These are phyloP conservation scores for Microbotryum saponariae DNA, from an alignment of 1,284 basidiomycete species.

Conservation along the genomic window DNA sequence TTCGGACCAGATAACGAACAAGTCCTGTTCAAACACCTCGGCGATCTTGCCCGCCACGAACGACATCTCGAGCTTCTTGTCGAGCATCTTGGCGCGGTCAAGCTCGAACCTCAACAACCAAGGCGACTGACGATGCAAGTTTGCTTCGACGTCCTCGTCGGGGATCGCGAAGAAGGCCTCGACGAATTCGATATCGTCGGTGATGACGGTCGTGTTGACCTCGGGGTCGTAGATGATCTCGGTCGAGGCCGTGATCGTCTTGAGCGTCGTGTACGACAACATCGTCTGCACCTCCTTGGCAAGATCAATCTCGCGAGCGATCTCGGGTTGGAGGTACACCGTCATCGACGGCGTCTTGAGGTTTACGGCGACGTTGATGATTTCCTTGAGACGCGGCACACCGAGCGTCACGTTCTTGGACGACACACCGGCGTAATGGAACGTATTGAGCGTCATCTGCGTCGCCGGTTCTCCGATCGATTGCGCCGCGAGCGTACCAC, in stretches of 20 bases:
- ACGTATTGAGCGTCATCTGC: constrained; percentile 94
- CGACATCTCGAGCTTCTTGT: constrained; percentile 90
- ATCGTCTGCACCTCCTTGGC: constrained; percentile 89
- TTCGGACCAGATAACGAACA: constrained; percentile 98
- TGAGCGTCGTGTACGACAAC: constrained; percentile 85
- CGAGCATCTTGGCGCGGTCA: constrained; percentile 95
- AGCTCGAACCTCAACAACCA: constrained; percentile 96
- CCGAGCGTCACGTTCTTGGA: constrained; percentile 96
- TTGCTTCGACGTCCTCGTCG: constrained; percentile 88
- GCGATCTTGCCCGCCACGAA: constrained; percentile 91
- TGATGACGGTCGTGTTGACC: constrained; percentile 83
- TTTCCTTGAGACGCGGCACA: constrained; percentile 95
- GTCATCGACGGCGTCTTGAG: constrained; percentile 96
- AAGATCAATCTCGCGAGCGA: constrained; percentile 54
- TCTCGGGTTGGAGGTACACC: constrained; percentile 73
- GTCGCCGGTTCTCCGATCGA: constrained; percentile 99
- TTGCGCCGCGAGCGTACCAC: constrained; percentile 93
- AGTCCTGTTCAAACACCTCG: constrained; percentile 88
- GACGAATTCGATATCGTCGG: constrained; percentile 92
- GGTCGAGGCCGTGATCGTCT: constrained; percentile 88
- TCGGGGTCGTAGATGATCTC: constrained; percentile 99
- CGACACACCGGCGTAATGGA: constrained; percentile 98
- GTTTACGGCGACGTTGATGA: constrained; percentile 97
- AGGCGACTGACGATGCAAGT: constrained; percentile 84
- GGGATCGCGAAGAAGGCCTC: constrained; percentile 99